phyloP scores from a whole-genome alignment of 352 stramenopile genomes.

The Globisporangium lucens region DNA sequence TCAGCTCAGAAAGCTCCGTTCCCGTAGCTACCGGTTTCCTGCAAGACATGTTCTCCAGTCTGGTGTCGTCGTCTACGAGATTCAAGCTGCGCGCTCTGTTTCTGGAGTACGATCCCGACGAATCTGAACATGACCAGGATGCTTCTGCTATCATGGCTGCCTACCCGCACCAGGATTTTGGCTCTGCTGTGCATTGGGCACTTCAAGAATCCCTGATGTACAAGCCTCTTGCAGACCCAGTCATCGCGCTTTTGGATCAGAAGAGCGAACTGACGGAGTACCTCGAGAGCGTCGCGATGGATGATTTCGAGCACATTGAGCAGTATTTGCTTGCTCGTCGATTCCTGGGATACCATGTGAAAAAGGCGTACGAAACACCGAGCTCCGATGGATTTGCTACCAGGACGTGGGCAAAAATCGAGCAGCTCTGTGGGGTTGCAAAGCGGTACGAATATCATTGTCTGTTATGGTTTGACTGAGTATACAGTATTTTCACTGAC shows the following conservation, averaged over 20 bases:
- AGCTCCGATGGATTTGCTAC: constrained; percentile 24
- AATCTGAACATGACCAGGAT: constrained; percentile 13
- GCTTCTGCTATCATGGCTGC: constrained; percentile 25
- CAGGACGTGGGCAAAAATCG: constrained; percentile 27
- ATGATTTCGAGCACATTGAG: constrained; percentile 52
- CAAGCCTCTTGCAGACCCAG: constrained; percentile 26
- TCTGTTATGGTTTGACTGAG: neutral
- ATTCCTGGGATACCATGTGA: constrained; percentile 49
- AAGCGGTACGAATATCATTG: constrained; percentile 34
- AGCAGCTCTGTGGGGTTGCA: constrained; percentile 42
- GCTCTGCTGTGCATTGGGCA: constrained; percentile 68
- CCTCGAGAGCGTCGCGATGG: constrained; percentile 16
- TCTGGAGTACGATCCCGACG: constrained; percentile 47
- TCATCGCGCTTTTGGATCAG: constrained; percentile 22
- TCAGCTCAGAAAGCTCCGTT: constrained; percentile 6
- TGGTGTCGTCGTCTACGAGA: constrained; percentile 52
- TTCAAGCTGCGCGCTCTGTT: constrained; percentile 67
- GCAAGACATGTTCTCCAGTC: constrained; percentile 42
- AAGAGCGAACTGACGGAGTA: constrained; percentile 12
- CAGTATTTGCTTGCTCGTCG: constrained; percentile 53
- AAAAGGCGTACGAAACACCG: constrained; percentile 22
- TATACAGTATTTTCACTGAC: neutral
- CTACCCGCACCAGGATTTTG: constrained; percentile 75
- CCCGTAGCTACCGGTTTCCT: constrained; percentile 32
- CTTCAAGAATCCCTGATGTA: constrained; percentile 54